Evolutionary conservation across 2,329 filamentous ascomycete genomes (phyloP).

Genomic region (Epicoccum nigrum): DNA sequence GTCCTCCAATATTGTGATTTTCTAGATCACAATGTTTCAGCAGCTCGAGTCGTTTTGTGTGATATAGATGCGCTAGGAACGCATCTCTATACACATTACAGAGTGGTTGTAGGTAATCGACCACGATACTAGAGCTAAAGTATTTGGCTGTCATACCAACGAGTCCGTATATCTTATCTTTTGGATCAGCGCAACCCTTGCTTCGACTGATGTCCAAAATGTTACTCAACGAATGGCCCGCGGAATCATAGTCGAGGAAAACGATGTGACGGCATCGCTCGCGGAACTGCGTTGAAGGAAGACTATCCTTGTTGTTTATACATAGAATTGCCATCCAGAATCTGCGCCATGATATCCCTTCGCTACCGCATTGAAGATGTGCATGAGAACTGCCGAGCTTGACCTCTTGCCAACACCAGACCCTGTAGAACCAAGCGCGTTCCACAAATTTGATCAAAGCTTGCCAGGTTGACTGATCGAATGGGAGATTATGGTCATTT

Average conservation of each 20-base stretch:
- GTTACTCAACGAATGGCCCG: background rate
- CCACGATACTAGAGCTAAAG: background rate
- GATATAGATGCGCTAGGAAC: background rate
- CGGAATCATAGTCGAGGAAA: background rate
- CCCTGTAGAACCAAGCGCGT: background rate
- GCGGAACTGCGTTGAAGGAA: background rate
- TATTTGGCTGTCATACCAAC: background rate
- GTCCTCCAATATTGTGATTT: background rate
- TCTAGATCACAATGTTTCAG: background rate
- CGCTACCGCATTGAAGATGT: background rate
- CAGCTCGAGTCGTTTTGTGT: background rate
- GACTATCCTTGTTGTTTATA: background rate
- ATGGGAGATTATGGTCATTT: too few species aligned
- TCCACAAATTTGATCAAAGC: background rate
- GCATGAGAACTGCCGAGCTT: background rate
- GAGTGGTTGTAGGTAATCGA: background rate
- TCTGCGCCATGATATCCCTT: background rate
- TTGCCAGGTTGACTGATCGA: background rate
- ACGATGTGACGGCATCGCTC: background rate
- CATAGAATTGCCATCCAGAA: background rate
- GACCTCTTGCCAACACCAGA: background rate
- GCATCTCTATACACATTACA: background rate
- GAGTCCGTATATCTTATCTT: background rate
- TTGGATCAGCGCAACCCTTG: background rate
- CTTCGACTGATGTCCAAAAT: background rate